Conservation (phyloP, 345 rosid species). For the Rhodomyrtus tomentosa region DNA sequence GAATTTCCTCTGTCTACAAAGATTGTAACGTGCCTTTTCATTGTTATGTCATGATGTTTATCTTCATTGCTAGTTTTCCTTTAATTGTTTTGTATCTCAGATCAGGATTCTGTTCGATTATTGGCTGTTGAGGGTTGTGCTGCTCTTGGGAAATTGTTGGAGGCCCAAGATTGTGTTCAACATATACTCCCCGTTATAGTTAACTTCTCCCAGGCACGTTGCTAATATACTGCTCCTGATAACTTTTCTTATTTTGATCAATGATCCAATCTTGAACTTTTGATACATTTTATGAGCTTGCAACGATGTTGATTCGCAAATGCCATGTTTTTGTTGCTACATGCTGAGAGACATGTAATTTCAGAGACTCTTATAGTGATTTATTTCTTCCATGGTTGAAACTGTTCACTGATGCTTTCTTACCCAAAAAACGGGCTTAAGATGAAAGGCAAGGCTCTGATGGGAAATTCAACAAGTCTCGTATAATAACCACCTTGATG, state of each 20-base stretch:
- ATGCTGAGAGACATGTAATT: neutral
- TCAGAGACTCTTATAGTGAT: neutral
- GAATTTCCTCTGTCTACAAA: neutral
- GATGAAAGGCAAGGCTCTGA: neutral
- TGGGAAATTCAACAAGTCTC: neutral
- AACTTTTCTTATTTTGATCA: neutral
- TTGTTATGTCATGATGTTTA: neutral
- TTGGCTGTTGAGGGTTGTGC: conserved; percentile 98
- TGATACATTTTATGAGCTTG: neutral
- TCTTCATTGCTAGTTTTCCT: neutral
- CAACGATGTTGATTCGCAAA: neutral
- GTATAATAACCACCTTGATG: neutral
- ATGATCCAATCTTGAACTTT: neutral
- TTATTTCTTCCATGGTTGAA: neutral
- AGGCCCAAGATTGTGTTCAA: conserved; percentile 81
- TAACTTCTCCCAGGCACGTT: conserved; percentile 79
- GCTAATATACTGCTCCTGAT: neutral
- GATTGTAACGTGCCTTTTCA: neutral
- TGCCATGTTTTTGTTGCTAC: neutral
- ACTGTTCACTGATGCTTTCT: neutral
- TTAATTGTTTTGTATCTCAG: conserved; percentile 19
- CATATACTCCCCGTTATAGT: conserved; percentile 91
- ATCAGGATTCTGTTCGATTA: conserved; percentile 94
- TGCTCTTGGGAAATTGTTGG: conserved; percentile 92
- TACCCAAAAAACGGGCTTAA: neutral